Evolutionary conservation across 768 basidiomycete species (phyloP).

Genomic region (Rickenella mellea): DNA sequence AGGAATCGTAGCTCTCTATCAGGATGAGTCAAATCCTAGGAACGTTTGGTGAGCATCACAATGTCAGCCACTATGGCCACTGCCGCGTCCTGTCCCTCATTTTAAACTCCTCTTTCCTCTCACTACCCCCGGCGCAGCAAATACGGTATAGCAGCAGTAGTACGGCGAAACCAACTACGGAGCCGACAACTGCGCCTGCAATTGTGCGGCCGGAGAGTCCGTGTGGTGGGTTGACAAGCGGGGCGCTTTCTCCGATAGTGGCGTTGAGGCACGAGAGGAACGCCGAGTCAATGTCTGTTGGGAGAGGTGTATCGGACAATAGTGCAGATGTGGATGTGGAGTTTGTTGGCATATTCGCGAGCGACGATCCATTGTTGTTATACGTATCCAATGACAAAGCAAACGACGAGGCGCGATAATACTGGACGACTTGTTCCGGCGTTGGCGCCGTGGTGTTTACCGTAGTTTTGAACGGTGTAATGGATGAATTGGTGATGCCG

Average conservation of each 20-base stretch:
- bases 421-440: slow-evolving; percentile 35
- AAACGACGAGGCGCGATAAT: slow-evolving; percentile 9
- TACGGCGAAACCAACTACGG: too few species aligned
- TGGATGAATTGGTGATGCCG: slow-evolving; percentile 24
- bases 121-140: too few species aligned
- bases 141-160: too few species aligned
- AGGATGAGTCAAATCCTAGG: too few species aligned
- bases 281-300: slow-evolving; percentile 3
- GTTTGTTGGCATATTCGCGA: too few species aligned
- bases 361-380: slow-evolving; percentile 7
- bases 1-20: too few species aligned
- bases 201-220: neutral
- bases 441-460: slow-evolving; percentile 15
- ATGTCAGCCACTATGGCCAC: too few species aligned
- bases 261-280: slow-evolving; percentile 10
- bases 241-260: slow-evolving; percentile 6
- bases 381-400: slow-evolving; percentile 6
- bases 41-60: too few species aligned
- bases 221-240: slow-evolving; percentile 7
- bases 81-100: too few species aligned
- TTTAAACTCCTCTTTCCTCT: too few species aligned
- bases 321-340: slow-evolving; percentile 1
- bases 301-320: slow-evolving; percentile 5
- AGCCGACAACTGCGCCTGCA: too few species aligned
- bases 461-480: slow-evolving; percentile 21